Percentiles rank a stretch among this genome's conserved stretches.
phyloP scores from a whole-genome alignment of 306 rosid genomes.

The Begonia masoniana region DNA sequence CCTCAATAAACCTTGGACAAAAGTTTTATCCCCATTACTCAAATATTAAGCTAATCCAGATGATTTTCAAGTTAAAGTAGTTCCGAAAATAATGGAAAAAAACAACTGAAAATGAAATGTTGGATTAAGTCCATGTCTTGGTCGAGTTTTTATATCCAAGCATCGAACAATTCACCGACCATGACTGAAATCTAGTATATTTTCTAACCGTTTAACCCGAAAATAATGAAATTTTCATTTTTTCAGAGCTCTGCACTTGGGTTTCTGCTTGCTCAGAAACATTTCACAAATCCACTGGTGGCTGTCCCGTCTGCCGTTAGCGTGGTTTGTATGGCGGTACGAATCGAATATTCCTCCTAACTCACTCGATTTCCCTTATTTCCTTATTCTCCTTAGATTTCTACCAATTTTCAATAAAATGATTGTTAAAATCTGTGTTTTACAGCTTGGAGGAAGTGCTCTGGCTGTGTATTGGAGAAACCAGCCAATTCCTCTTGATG shows the following conservation, averaged over 20 bases:
- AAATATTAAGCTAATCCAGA: no score
- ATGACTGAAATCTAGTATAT: background rate
- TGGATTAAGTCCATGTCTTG: no score
- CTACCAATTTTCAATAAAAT: background rate
- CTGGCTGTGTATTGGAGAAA: slow-evolving; percentile 91
- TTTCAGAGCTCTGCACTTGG: slow-evolving; percentile 94
- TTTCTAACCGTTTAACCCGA: background rate
- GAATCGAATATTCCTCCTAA: background rate
- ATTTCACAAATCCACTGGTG: slow-evolving; percentile 76
- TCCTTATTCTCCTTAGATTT: background rate
- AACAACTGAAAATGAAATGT: no score
- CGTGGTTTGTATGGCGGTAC: slow-evolving; percentile 94
- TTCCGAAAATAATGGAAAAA: no score
- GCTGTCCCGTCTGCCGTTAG: slow-evolving; percentile 96
- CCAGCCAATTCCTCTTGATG: slow-evolving; percentile 59
- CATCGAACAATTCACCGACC: background rate
- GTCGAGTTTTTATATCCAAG: no score
- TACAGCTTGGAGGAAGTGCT: slow-evolving; percentile 89
- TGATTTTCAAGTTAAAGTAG: no score
- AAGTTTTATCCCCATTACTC: no score
- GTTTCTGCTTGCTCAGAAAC: slow-evolving; percentile 89
- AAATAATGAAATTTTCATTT: slow-evolving; percentile 7
- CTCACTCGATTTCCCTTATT: background rate
- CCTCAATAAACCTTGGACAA: no score
- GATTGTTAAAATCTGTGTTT: background rate